Percentiles rank a stretch among this genome's conserved stretches.
Evolutionary conservation across 805 yeast genomes (phyloP).

Genomic region (Candida adriatica): DNA sequence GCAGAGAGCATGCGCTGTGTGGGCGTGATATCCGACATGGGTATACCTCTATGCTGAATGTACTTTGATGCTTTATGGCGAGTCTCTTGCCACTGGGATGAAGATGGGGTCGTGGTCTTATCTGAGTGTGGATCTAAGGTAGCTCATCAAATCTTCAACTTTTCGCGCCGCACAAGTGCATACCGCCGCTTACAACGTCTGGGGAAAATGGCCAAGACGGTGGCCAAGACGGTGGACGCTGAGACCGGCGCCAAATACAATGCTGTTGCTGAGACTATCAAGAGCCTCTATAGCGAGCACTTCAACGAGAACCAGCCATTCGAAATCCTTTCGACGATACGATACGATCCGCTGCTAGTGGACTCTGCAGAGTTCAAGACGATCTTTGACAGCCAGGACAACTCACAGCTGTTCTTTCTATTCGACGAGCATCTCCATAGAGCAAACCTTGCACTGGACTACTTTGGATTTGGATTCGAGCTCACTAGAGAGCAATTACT

Average conservation of each 20-base stretch:
- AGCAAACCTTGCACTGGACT: slow-evolving; percentile 43
- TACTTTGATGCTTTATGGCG: too few relatives aligned
- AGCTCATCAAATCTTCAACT: too few relatives aligned
- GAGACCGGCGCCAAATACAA: neutral
- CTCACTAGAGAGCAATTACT: slow-evolving; percentile 38
- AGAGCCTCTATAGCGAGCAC: slow-evolving; percentile 6
- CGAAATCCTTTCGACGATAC: slow-evolving; percentile 59
- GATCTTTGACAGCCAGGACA: slow-evolving; percentile 10
- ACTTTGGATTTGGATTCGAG: slow-evolving; percentile 43
- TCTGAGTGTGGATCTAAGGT: too few relatives aligned
- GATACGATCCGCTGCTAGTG: slow-evolving; percentile 64
- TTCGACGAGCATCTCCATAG: slow-evolving; percentile 60
- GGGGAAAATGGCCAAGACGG: neutral
- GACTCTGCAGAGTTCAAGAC: slow-evolving; percentile 8
- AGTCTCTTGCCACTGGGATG: too few relatives aligned
- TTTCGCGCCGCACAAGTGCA: too few relatives aligned
- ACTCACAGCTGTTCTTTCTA: slow-evolving; percentile 42
- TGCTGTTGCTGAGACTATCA: neutral
- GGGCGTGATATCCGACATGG: slow-evolving; percentile 38
- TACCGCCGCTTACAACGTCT: too few relatives aligned
- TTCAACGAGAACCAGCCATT: slow-evolving; percentile 29
- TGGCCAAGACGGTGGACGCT: neutral
- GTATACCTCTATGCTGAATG: too few relatives aligned
- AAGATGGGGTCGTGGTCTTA: too few relatives aligned
- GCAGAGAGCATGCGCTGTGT: slow-evolving; percentile 72